Evolutionary conservation across 805 yeast species (phyloP).

Genomic region (Komagataella mondaviorum): DNA sequence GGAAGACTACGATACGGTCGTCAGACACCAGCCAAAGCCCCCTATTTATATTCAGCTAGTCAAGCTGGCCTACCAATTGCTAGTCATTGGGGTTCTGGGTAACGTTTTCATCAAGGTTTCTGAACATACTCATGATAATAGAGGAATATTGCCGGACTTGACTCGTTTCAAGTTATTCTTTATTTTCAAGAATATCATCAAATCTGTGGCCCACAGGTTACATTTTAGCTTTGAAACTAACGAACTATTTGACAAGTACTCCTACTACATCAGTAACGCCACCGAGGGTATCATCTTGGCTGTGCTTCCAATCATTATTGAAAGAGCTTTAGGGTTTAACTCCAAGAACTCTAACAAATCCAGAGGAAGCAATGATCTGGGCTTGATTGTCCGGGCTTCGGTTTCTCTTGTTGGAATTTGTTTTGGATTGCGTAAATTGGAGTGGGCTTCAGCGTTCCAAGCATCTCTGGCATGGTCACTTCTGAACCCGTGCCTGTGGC

Average conservation of each 20-base stretch:
- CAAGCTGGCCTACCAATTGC: conserved; percentile 3
- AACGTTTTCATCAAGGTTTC: conserved; percentile 39
- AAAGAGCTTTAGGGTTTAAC: conserved; percentile 8
- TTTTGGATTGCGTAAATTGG: conserved; percentile 54
- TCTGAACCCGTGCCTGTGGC: conserved; percentile 55
- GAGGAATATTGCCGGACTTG: conserved; percentile 12
- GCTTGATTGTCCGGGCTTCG: conserved; percentile 22
- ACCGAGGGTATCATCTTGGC: conserved; percentile 50
- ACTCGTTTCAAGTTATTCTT: conserved; percentile 9
- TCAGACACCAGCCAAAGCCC: conserved; percentile 2
- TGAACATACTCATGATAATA: conserved; percentile 30
- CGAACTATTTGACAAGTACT: neutral
- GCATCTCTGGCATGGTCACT: conserved; percentile 51
- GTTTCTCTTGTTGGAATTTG: conserved; percentile 60
- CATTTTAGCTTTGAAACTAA: neutral
- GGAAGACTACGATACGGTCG: conserved; percentile 2
- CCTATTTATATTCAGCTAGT: conserved; percentile 2
- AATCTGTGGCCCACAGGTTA: neutral
- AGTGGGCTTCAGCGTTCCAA: conserved; percentile 56
- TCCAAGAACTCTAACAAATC: neutral
- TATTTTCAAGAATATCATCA: conserved; percentile 1
- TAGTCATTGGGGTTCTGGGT: conserved; percentile 28
- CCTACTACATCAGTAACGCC: conserved; percentile 13
- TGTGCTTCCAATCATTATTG: conserved; percentile 31
- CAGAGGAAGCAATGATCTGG: conserved; percentile 3